These are phyloP conservation scores for Paramecium pentaurelia DNA, from an alignment of 73 alveolate species.

Conservation along the genomic window DNA sequence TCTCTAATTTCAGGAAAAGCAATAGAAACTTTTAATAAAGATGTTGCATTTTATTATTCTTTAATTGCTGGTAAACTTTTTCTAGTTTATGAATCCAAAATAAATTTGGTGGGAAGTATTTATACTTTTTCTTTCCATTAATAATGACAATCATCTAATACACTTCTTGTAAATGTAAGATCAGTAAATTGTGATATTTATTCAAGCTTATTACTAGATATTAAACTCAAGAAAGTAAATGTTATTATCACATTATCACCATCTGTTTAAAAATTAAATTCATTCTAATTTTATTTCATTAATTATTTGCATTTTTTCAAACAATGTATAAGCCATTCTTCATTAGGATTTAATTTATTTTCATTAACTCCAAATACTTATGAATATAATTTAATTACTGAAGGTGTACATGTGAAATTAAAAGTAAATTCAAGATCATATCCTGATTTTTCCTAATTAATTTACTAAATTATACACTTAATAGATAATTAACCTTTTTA, in stretches of 20 bases:
- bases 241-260: background rate
- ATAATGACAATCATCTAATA: background rate
- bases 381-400: background rate
- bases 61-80: background rate
- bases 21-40: background rate
- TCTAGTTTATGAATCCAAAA: background rate
- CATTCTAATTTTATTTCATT: background rate
- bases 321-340: background rate
- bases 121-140: background rate
- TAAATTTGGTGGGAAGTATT: background rate
- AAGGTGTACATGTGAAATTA: background rate
- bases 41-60: background rate
- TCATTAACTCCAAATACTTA: background rate
- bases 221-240: background rate
- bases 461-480: background rate
- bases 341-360: background rate
- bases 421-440: constrained; percentile 14
- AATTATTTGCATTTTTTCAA: background rate
- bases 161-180: background rate
- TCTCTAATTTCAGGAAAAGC: background rate
- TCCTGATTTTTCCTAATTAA: background rate
- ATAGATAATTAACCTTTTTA: background rate
- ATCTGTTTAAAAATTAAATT: background rate
- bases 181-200: background rate
- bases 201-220: background rate